Base-by-base conservation (phyloP, 2,329 filamentous ascomycete genomes). In the Neofusicoccum kwambonambiense region DNA sequence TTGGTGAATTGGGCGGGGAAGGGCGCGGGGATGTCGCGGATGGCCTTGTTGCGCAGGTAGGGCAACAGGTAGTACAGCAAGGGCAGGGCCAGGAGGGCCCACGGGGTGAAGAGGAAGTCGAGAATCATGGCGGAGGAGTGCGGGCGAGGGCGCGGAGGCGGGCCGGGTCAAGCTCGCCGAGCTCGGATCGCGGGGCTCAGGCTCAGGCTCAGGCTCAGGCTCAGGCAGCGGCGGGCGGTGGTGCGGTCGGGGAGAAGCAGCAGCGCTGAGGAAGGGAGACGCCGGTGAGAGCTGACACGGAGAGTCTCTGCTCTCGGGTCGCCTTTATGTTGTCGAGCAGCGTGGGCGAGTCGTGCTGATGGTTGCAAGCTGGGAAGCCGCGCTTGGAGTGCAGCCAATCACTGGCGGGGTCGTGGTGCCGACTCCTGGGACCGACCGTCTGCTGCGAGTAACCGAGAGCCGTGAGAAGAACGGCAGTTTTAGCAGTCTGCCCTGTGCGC, bases 1-100 rank as follows among this genome's bases (percentile, higher is more conserved):
- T 93, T 92, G 35, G 88, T 87, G 75, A 93, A 91, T 13, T 83
- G 82, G 2, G 88, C 87, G 0, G 86, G 83, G 69, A 89, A 87
- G 0, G 89, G 89, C 0, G 84, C 83, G 0, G 89, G 89, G 15
- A 91, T 84, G 69, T 79, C 74, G 67, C 69, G 75, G 70, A 75
- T 85, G 74, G 67, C 87, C 81, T 65, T 82, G 22, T 87, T 89
- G 64, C 85, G 77, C 31, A 89, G 75, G 74, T 88, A 90, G 0
- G 86, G 82, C 62, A 87, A 83, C 9, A 88, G 60, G 71, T 87
- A 90, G 72, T 81, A 87, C 19, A 82, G 74, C 6, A 84, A 67
- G 1, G 87, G 70, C 37, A 83, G 71, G 6, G 82, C 77, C 9
- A 86, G 72, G n/a, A 84, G 78, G 0, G 78, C 68, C 70, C 78